phyloP scores from a whole-genome alignment of 495 filamentous ascomycete species.

The Hypoxylon lenormandii region DNA sequence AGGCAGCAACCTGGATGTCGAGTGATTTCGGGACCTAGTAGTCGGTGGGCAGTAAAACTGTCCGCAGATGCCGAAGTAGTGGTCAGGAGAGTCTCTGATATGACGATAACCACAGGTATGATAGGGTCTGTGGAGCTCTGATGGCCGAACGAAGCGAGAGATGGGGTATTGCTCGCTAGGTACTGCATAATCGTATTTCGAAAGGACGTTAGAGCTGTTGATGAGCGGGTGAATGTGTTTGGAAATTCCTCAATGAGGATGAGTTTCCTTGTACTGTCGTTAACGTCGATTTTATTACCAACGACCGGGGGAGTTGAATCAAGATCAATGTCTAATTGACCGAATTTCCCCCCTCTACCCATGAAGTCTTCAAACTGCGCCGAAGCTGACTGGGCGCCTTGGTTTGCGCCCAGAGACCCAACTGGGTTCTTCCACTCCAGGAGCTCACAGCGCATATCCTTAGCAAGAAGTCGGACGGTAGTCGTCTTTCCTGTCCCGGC shows the following conservation, averaged over 20 bases:
- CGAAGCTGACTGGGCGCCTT: slow-evolving; percentile 72
- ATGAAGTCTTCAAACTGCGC: slow-evolving; percentile 93
- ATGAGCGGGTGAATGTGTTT: slow-evolving; percentile 76
- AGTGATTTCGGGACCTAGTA: slow-evolving; percentile 86
- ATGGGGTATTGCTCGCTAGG: slow-evolving; percentile 70
- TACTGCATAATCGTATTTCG: slow-evolving; percentile 78
- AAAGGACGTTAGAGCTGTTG: slow-evolving; percentile 76
- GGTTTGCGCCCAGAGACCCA: slow-evolving; percentile 66
- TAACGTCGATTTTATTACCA: slow-evolving; percentile 10
- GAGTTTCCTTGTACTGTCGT: slow-evolving; percentile 58
- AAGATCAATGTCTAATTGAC: slow-evolving; percentile 73
- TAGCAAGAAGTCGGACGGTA: slow-evolving; percentile 79
- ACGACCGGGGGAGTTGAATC: slow-evolving; percentile 47
- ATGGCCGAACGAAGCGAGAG: slow-evolving; percentile 54
- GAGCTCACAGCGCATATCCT: slow-evolving; percentile 75
- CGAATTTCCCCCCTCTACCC: slow-evolving; percentile 78
- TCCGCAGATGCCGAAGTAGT: slow-evolving; percentile 80
- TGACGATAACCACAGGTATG: slow-evolving; percentile 84
- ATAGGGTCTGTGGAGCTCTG: slow-evolving; percentile 55
- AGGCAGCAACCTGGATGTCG: slow-evolving; percentile 78
- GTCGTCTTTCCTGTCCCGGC: slow-evolving; percentile 94
- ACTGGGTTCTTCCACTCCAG: slow-evolving; percentile 91
- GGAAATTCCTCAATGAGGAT: slow-evolving; percentile 96
- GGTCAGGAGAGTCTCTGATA: slow-evolving; percentile 86
- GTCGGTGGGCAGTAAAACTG: slow-evolving; percentile 87